Evolutionary conservation across 306 rosid species (phyloP).

Genomic region (Benincasa hispida): DNA sequence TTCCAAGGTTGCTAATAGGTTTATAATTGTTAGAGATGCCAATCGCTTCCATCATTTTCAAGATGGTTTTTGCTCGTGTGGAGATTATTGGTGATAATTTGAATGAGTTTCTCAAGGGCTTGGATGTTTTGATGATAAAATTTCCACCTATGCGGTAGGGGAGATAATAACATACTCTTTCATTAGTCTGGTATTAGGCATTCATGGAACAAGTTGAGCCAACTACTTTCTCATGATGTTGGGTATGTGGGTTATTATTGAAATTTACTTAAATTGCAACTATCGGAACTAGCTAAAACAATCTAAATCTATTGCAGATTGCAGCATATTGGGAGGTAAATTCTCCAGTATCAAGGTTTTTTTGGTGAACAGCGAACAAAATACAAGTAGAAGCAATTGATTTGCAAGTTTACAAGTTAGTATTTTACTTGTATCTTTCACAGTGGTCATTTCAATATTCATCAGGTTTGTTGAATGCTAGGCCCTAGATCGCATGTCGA

Average conservation of each 20-base stretch:
- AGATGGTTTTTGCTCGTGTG: conserved; percentile 18
- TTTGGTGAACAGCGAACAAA: too few relatives aligned
- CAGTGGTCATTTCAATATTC: too few relatives aligned
- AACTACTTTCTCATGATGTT: neutral
- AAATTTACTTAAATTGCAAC: too few relatives aligned
- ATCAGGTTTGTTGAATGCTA: too few relatives aligned
- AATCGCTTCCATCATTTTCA: conserved; percentile 21
- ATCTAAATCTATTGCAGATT: too few relatives aligned
- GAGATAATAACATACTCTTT: neutral
- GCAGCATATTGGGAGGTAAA: too few relatives aligned
- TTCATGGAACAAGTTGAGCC: neutral
- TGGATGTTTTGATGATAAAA: neutral
- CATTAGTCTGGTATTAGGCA: neutral
- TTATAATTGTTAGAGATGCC: conserved; percentile 18
- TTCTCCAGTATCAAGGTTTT: too few relatives aligned
- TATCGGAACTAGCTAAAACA: too few relatives aligned
- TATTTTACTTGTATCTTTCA: too few relatives aligned
- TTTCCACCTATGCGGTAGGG: neutral
- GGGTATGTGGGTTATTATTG: neutral
- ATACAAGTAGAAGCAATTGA: too few relatives aligned
- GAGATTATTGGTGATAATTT: conserved; percentile 16
- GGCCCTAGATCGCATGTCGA: too few relatives aligned
- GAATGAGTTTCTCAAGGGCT: neutral
- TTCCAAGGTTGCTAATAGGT: conserved; percentile 10
- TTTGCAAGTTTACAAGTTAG: too few relatives aligned